phyloP scores from a whole-genome alignment of 805 yeast species.

The Scheffersomyces lignosus region DNA sequence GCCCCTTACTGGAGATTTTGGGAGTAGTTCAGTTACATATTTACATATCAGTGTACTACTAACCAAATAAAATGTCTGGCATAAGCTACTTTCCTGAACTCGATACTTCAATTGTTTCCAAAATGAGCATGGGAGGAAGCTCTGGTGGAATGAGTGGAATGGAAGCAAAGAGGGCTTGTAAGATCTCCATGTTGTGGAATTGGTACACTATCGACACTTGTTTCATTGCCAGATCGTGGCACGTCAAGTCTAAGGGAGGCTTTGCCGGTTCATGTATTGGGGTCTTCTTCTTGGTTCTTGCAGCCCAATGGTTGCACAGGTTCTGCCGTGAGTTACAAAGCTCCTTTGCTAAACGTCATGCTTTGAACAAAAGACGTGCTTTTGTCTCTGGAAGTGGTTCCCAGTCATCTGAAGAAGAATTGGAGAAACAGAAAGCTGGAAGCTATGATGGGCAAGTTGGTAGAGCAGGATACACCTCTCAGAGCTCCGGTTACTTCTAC shows the following conservation, averaged over 20 bases:
- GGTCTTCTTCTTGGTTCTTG: conserved; percentile 57
- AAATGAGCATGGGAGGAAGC: conserved; percentile 10
- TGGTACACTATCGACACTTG: conserved; percentile 71
- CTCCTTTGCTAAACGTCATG: conserved; percentile 27
- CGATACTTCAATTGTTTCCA: background rate
- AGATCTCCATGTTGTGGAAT: conserved; percentile 65
- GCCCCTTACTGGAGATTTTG: too few species aligned
- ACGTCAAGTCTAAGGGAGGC: conserved; percentile 53
- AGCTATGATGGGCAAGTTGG: background rate
- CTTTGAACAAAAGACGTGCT: background rate
- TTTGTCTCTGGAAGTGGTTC: conserved; percentile 7
- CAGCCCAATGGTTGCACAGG: conserved; percentile 58
- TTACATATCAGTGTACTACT: too few species aligned
- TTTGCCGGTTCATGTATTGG: conserved; percentile 78
- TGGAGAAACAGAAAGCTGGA: background rate
- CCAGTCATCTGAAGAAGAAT: conserved; percentile 10
- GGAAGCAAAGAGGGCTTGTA: conserved; percentile 23
- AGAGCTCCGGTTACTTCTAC: conserved; percentile 20
- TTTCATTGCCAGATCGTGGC: conserved; percentile 66
- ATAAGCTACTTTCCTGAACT: conserved; percentile 1
- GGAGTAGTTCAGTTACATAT: too few species aligned
- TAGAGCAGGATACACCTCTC: background rate
- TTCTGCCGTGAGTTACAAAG: conserved; percentile 52
- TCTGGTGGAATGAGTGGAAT: conserved; percentile 5
- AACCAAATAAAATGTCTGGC: background rate